phyloP scores from a whole-genome alignment of 1,284 basidiomycete species.

The Cryptococcus floricola region DNA sequence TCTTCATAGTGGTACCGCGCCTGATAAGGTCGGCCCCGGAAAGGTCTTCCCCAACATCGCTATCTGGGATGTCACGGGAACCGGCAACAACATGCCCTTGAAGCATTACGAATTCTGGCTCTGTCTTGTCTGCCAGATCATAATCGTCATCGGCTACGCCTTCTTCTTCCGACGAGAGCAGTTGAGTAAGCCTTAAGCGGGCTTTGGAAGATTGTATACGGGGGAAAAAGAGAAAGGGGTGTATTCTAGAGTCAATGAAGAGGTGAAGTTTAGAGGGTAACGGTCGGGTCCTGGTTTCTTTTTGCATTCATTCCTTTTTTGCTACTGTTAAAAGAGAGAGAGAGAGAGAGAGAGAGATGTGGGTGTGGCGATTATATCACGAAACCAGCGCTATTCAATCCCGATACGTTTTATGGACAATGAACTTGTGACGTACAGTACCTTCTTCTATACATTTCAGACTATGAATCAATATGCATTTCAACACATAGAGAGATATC shows the following conservation, averaged over 20 bases:
- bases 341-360: not conserved
- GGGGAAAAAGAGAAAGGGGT: not conserved
- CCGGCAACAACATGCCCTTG: conserved; percentile 45
- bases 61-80: conserved; percentile 70
- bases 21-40: conserved; percentile 64
- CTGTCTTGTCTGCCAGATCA: conserved; percentile 60
- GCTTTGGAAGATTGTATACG: not conserved
- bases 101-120: conserved; percentile 70
- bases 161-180: conserved; percentile 67
- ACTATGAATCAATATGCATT: not conserved
- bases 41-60: conserved; percentile 88
- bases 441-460: not conserved
- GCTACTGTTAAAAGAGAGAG: not conserved
- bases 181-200: conserved; percentile 41
- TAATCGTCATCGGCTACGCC: conserved; percentile 87
- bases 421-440: conserved; percentile 1
- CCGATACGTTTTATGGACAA: not conserved
- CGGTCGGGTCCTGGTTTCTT: not conserved
- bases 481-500: not conserved
- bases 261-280: not conserved
- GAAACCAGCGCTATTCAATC: not conserved
- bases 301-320: not conserved
- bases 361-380: not conserved
- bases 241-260: not conserved
- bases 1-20: conserved; percentile 38